Base-by-base conservation (phyloP, 2,329 filamentous ascomycete genomes). In the Mollisiaceae sp. region DNA sequence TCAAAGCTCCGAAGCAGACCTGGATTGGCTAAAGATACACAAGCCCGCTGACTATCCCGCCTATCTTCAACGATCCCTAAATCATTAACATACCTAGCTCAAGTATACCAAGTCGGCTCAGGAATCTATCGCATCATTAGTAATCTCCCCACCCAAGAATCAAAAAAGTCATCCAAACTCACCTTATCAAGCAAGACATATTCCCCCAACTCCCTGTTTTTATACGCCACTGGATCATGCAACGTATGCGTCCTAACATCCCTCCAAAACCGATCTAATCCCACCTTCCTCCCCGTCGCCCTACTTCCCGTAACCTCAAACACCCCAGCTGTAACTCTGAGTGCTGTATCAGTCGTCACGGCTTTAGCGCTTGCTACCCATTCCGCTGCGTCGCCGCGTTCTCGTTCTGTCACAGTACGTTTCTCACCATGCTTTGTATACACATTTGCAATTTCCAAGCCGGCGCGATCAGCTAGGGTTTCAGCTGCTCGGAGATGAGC, bases 141-240 rank as follows among this genome's bases (percentile, higher is more conserved):
- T 14, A 20, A 64, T 36, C n/a, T 50, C 45, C n/a, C 41, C 6
- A 32, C 18, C 11, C 18, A 1, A 32, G 1, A 32, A 22, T 2
- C 11, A 32, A 4, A 32, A 8, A 54, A 32, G 1, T 11, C n/a
- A 8, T 9, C 18, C 39, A 12, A 12, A 65, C 69, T 59, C 43
- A 72, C 70, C 66, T 89, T 85, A 15, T 79, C 81, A 59, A 89
- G 70, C 62, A 90, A 71, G 45, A 83, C 79, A 72, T 81, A 90
- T 24, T 84, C 77, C 0, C 87, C 87, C 60, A 89, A 70, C 75
- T 90, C 87, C 2, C 84, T 76, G 64, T 89, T 87, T 80, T 90
- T 90, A 71, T 89, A 90, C 27, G 87, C 85, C 35, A 90, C 86
- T 0, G 87, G 88, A 74, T 90, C 88, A 76, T 90, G 88, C 70